Evolutionary conservation across 306 rosid species (phyloP).

Genomic region (Medicago arabica): DNA sequence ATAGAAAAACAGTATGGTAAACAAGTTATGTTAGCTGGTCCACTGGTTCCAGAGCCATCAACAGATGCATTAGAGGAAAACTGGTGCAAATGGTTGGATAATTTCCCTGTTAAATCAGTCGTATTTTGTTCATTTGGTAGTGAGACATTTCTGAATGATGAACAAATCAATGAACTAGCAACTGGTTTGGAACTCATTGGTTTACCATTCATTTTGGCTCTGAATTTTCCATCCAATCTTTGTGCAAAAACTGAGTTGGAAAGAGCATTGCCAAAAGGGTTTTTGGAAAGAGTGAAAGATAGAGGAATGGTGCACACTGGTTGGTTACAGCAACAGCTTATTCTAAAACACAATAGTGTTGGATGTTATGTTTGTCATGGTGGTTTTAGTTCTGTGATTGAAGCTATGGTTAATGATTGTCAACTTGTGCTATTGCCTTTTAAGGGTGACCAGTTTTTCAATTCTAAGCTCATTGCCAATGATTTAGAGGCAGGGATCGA

Average conservation of each 20-base stretch:
- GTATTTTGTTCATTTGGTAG: constrained; percentile 62
- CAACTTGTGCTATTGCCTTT: constrained; percentile 55
- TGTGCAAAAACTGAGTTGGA: constrained; percentile 38
- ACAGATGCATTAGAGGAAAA: constrained; percentile 39
- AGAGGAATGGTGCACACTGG: constrained; percentile 54
- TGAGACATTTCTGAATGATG: constrained; percentile 53
- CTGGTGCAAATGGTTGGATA: constrained; percentile 48
- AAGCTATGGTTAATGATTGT: constrained; percentile 56
- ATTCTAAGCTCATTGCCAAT: constrained; percentile 47
- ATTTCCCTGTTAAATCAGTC: constrained; percentile 43
- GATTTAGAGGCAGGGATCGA: constrained; percentile 51
- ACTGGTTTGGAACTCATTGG: constrained; percentile 52
- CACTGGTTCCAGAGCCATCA: constrained; percentile 54
- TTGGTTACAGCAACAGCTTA: constrained; percentile 61
- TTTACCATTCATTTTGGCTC: constrained; percentile 53
- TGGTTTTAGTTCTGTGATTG: constrained; percentile 61
- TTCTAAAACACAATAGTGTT: constrained; percentile 47
- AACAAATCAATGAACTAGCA: constrained; percentile 54
- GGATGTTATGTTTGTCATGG: constrained; percentile 54
- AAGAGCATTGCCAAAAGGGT: constrained; percentile 49
- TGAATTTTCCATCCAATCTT: constrained; percentile 49
- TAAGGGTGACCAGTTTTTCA: constrained; percentile 59
- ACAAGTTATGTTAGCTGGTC: constrained; percentile 47
- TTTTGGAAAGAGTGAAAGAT: constrained; percentile 50
- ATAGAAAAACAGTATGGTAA: constrained; percentile 42